These are phyloP conservation scores for Oryza brachyantha DNA, from an alignment of 176 grass and related monocot species.

Conservation along the genomic window DNA sequence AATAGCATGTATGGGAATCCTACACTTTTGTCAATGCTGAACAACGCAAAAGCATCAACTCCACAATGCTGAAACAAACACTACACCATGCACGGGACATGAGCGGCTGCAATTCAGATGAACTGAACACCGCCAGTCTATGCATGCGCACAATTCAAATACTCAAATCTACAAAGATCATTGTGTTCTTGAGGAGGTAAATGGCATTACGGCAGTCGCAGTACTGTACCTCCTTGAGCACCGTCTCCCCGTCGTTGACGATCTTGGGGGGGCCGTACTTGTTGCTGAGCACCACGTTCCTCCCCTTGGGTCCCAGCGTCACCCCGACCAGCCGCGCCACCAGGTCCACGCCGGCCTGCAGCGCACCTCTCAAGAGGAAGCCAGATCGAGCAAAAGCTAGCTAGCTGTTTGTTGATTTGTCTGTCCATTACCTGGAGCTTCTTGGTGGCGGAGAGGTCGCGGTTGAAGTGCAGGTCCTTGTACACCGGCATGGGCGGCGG, in stretches of 20 bases:
- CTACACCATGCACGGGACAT: not conserved
- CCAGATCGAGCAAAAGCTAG: not conserved
- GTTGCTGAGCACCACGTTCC: conserved; percentile 89
- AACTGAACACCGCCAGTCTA: not conserved
- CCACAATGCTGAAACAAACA: conserved; percentile 2
- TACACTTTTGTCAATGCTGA: not conserved
- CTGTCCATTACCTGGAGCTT: conserved; percentile 74
- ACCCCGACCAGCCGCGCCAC: conserved; percentile 83
- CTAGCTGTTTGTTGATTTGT: not conserved
- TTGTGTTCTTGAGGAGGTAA: not conserved
- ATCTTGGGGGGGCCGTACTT: conserved; percentile 96
- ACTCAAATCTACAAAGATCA: too few species aligned
- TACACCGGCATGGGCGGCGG: conserved; percentile 56
- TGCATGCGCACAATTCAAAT: not conserved
- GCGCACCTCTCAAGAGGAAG: too few species aligned
- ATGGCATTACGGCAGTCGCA: too few species aligned
- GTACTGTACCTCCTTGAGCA: conserved; percentile 97
- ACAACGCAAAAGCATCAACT: not conserved
- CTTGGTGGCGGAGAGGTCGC: conserved; percentile 79
- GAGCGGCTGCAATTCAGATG: not conserved
- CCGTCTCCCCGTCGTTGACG: conserved; percentile 90
- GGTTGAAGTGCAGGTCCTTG: conserved; percentile 95
- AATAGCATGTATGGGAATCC: not conserved
- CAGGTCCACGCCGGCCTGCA: conserved; percentile 81
- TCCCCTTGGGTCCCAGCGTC: conserved; percentile 86